Evolutionary conservation across 139 green algal species (phyloP), one percentile per base, ranked within the genome.

Genomic region (Chlamydomonas incerta): DNA sequence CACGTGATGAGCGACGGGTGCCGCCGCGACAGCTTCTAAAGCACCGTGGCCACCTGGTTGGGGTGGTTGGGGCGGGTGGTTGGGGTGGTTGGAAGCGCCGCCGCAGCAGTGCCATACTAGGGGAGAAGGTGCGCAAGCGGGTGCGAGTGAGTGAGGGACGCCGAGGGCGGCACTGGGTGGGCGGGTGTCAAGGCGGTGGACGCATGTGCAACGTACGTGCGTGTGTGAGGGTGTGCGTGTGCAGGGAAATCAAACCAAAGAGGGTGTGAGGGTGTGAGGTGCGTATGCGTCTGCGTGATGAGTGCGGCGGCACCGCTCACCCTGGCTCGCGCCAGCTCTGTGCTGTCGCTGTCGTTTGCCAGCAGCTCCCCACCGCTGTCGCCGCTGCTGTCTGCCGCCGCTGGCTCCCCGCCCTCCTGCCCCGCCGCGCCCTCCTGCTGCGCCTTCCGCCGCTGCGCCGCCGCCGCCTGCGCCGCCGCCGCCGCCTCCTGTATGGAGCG

Each of bases 1-100:
- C 90, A 31, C 35, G 82, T 88, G 63, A 96, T 86, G 29, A 88
- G 72, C 2, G 82, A 57, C 15, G 94, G 94, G 63, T 97, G 93
- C 34, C 85, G 69, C 5, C 93, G 82, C 2, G 86, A 57, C 29
- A 97, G 86, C 80, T 95, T 95, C 35, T 57, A 62, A 4, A 74
- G 55, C 2, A 87, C 91, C 13, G 80, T 83, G 28, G 87, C 83
- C 23, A 96, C 85, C 88, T 95, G 90, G 24, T 26, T 6, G 57
- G 23, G 23, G 24, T 17, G 50, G 33, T n/a, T n/a, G 24, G 55
- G 47, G 0, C 52, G 55, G 50, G 31, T 1, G 55, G 73, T 17
- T 2, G 58, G 24, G 18, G 24, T 0, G 60, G 23, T 23, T 2
- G 24, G 60, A n/a, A 18, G 23, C 11, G 23, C n/a, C n/a, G n/a